Evolutionary conservation across 1,139 yeast species (phyloP).

Genomic region (Protomyces pachydermus): DNA sequence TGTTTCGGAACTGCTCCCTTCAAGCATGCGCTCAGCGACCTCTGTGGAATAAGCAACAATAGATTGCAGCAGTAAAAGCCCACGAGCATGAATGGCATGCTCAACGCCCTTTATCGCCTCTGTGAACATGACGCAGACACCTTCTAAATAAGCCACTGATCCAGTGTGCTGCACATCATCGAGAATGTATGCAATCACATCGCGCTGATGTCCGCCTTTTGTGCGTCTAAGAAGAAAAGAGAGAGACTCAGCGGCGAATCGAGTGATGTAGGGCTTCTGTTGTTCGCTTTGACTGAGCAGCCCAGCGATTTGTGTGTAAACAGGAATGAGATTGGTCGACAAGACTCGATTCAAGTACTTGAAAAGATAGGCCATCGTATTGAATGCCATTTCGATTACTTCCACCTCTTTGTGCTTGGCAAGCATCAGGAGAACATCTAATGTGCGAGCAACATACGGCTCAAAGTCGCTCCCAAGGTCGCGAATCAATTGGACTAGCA

Average conservation of each 20-base stretch:
- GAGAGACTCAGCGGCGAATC: conserved; percentile 87
- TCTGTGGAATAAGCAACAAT: conserved; percentile 2
- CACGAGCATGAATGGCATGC: conserved; percentile 61
- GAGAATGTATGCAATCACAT: conserved; percentile 51
- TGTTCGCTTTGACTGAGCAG: conserved; percentile 48
- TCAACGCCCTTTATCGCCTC: conserved; percentile 73
- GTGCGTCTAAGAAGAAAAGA: conserved; percentile 77
- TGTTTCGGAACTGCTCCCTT: background rate
- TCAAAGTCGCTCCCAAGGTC: conserved; percentile 91
- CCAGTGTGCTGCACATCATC: conserved; percentile 43
- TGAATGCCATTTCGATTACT: conserved; percentile 77
- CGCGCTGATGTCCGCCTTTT: conserved; percentile 46
- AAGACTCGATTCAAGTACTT: conserved; percentile 70
- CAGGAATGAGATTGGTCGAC: conserved; percentile 59
- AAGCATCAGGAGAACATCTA: conserved; percentile 51
- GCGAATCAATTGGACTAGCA: conserved; percentile 58
- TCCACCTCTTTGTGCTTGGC: conserved; percentile 48
- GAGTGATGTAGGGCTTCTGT: conserved; percentile 60
- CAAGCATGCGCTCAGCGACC: background rate
- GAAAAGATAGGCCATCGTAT: conserved; percentile 79
- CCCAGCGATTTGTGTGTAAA: conserved; percentile 61
- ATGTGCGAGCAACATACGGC: conserved; percentile 55
- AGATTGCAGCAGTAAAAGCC: conserved; percentile 10
- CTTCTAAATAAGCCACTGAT: conserved; percentile 44
- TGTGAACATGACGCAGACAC: conserved; percentile 59